These are phyloP conservation scores for Gossypium anomalum DNA, from an alignment of 345 rosid species.

Conservation along the genomic window DNA sequence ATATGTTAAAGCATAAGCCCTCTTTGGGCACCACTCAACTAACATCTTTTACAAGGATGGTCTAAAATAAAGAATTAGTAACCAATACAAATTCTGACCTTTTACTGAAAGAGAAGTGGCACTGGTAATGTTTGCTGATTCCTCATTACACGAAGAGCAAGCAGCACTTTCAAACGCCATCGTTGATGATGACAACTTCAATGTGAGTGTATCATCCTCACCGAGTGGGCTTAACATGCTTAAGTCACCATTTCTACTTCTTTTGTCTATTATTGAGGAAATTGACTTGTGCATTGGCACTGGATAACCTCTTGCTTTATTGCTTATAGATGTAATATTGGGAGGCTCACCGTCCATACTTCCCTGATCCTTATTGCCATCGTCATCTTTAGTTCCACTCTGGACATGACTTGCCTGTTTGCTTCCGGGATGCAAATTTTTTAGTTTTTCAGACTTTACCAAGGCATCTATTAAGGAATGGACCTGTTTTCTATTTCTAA, in stretches of 20 bases:
- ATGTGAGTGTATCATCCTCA: conserved; percentile 40
- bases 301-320: conserved; percentile 25
- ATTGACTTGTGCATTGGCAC: conserved; percentile 22
- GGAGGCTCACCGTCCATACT: conserved; percentile 25
- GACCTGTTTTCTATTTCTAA: conserved; percentile 83
- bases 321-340: conserved; percentile 27
- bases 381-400: conserved; percentile 30
- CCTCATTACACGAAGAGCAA: conserved; percentile 42
- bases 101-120: conserved; percentile 57
- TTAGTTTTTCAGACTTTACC: conserved; percentile 50
- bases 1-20: not conserved
- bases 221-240: conserved; percentile 32
- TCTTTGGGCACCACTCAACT: not conserved
- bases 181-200: conserved; percentile 51
- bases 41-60: too few relatives aligned
- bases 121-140: conserved; percentile 34
- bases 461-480: conserved; percentile 82
- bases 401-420: conserved; percentile 28
- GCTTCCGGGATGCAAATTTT: conserved; percentile 25
- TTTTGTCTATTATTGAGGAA: conserved; percentile 20
- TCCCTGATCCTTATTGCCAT: conserved; percentile 22
- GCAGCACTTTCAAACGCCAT: conserved; percentile 41
- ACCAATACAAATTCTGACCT: conserved; percentile 39
- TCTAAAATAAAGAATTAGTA: not conserved
- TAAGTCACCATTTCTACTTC: conserved; percentile 28